Percentiles rank a stretch among this genome's conserved stretches.
Evolutionary conservation across 2,329 filamentous ascomycete genomes (phyloP).

Genomic region (Boeremia lycopersici): DNA sequence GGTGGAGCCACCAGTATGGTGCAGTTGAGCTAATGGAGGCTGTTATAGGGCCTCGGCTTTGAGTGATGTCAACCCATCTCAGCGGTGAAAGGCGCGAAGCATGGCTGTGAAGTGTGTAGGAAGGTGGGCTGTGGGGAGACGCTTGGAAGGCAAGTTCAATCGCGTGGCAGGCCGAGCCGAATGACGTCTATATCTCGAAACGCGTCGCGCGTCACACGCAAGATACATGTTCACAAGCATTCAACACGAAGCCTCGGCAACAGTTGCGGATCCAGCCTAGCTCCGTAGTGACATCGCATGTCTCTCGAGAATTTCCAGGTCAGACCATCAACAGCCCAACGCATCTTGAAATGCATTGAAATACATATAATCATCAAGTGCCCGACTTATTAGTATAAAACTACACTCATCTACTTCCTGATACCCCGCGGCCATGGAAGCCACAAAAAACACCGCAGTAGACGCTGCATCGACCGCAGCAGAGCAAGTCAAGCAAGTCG

Average conservation of each 20-base stretch:
- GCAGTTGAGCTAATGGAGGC: not conserved
- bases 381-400: not conserved
- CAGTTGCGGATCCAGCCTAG: constrained; percentile 13
- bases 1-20: not conserved
- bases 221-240: not conserved
- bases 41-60: not conserved
- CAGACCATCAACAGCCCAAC: not conserved
- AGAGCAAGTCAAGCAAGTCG: not conserved
- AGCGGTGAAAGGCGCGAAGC: constrained; percentile 12
- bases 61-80: constrained; percentile 13
- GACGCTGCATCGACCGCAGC: constrained; percentile 23
- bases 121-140: constrained; percentile 35
- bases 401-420: not conserved
- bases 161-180: constrained; percentile 3
- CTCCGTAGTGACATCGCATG: not conserved
- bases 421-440: constrained; percentile 24
- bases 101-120: constrained; percentile 28
- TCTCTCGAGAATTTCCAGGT: constrained; percentile 1
- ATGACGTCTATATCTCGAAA: constrained; percentile 3
- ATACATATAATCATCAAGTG: not conserved
- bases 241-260: not conserved
- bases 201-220: not conserved
- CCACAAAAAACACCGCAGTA: constrained; percentile 25
- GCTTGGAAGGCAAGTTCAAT: constrained; percentile 7
- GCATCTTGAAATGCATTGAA: not conserved